Evolutionary conservation across 2,329 filamentous ascomycete genomes (phyloP), one percentile per base, ranked within the genome.

Genomic region (Fusarium palustre): DNA sequence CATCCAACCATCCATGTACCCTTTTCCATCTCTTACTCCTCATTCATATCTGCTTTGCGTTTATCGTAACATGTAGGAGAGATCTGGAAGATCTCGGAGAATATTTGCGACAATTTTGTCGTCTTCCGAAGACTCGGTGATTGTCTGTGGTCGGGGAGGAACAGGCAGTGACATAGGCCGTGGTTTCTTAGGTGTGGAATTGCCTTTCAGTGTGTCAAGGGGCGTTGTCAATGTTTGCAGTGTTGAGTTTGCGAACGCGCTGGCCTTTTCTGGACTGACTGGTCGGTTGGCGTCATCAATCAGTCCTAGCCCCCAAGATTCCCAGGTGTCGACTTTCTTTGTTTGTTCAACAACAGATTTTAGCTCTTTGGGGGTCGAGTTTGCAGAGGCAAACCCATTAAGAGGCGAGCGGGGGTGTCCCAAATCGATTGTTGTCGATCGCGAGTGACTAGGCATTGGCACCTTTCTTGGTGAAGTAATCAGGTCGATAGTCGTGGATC

Each of bases 31-130:
- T 49, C 53, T 56, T 57, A 42, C 59, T 66, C 48, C 48, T 70
- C 52, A 24, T 66, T 66, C 24, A 59, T 55, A 22, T 50, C 38
- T 45, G 18, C 47, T 53, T 67, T 48, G 38, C 59, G 46, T 74
- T 50, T 63, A 84, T 69, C 77, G 76, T 65, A 84, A 68, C 82
- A 84, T 84, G 58, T 84, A 84, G 22, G 82, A 81, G 39, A 84
- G 71, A 71, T 84, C 80, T 5, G 82, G 82, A 22, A 84, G 73
- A 52, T 74, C 76, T 48, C 73, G 72, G 34, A 84, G 64, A 50
- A 84, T 79, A 33, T 66, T 71, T 16, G 74, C 72, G 50, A 81
- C 74, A 18, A 78, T 68, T 20, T 76, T 72, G 16, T 80, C 78
- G 20, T 81, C 76, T 34, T 77, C 68, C 11, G 66, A 57, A 22